Evolutionary conservation across 1,139 yeast species (phyloP).

Genomic region (Saccharomyces hybrid): DNA sequence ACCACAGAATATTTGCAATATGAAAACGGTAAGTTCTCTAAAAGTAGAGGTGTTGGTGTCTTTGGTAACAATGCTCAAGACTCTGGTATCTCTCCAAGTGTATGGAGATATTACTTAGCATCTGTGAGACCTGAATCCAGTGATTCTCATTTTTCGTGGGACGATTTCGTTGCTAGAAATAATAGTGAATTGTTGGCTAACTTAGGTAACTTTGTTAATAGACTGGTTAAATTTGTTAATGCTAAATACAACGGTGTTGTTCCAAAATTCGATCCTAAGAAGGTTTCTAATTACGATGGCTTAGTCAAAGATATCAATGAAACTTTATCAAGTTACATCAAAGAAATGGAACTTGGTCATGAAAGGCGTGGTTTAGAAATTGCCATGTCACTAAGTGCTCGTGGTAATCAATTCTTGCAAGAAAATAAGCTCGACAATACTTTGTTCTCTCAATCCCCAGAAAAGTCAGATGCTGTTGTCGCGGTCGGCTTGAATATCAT

Average conservation of each 20-base stretch:
- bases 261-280: slow-evolving; percentile 48
- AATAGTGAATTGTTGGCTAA: slow-evolving; percentile 91
- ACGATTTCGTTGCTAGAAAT: slow-evolving; percentile 87
- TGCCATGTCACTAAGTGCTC: slow-evolving; percentile 84
- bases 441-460: slow-evolving; percentile 67
- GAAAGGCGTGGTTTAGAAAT: slow-evolving; percentile 83
- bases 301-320: slow-evolving; percentile 54
- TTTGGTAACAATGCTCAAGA: slow-evolving; percentile 97
- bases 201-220: slow-evolving; percentile 92
- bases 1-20: slow-evolving; percentile 96
- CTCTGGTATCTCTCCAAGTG: slow-evolving; percentile 82
- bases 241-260: slow-evolving; percentile 90
- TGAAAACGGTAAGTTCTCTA: slow-evolving; percentile 96
- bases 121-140: slow-evolving; percentile 91
- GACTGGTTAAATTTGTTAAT: slow-evolving; percentile 80
- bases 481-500: slow-evolving; percentile 86
- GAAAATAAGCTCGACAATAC: slow-evolving; percentile 91
- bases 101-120: slow-evolving; percentile 95
- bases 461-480: slow-evolving; percentile 83
- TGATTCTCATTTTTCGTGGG: slow-evolving; percentile 97
- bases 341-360: slow-evolving; percentile 70
- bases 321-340: slow-evolving; percentile 53
- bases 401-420: slow-evolving; percentile 93
- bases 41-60: slow-evolving; percentile 94
- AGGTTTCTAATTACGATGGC: slow-evolving; percentile 43